phyloP scores from a whole-genome alignment of 2,329 filamentous ascomycete species.

The Graphilbum ipis-grandicollis region DNA sequence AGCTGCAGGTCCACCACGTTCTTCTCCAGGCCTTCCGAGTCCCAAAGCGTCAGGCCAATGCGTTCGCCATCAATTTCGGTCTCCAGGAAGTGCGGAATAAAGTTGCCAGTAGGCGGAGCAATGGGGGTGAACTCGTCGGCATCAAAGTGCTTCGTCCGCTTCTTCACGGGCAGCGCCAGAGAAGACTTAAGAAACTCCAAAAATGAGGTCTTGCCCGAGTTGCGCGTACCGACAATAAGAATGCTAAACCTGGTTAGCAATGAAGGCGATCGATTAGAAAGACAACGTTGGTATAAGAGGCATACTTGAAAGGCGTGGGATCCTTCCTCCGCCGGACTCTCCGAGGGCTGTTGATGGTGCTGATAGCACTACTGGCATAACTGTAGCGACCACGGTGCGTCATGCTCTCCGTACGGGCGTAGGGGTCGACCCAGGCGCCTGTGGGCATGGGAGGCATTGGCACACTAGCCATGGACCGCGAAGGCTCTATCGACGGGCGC shows the following conservation, averaged over 20 bases:
- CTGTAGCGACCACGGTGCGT: slow-evolving; percentile 90
- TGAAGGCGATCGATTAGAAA: background rate
- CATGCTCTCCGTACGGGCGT: slow-evolving; percentile 82
- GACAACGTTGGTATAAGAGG: slow-evolving; percentile 9
- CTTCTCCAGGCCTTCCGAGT: slow-evolving; percentile 88
- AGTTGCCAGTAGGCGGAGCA: slow-evolving; percentile 45
- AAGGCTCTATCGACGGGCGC: slow-evolving; percentile 37
- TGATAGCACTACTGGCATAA: slow-evolving; percentile 83
- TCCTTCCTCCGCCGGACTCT: slow-evolving; percentile 89
- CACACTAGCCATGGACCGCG: slow-evolving; percentile 21
- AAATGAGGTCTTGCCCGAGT: slow-evolving; percentile 89
- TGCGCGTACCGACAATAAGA: slow-evolving; percentile 73
- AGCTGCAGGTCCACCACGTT: slow-evolving; percentile 89
- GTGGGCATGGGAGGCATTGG: slow-evolving; percentile 43
- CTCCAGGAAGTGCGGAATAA: slow-evolving; percentile 79
- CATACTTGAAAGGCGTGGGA: slow-evolving; percentile 96
- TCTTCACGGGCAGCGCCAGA: slow-evolving; percentile 66
- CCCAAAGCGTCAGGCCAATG: slow-evolving; percentile 87
- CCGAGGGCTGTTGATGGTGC: slow-evolving; percentile 82
- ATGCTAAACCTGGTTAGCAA: slow-evolving; percentile 36
- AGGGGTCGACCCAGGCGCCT: slow-evolving; percentile 53
- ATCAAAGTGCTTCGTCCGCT: slow-evolving; percentile 40
- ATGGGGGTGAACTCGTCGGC: slow-evolving; percentile 39
- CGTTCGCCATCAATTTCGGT: slow-evolving; percentile 87
- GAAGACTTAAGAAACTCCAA: slow-evolving; percentile 86